A percentile compares a stretch with the other conserved stretches of the same genome.
Evolutionary conservation across 495 filamentous ascomycete species (phyloP).

Genomic region (Penicillium riverlandense): DNA sequence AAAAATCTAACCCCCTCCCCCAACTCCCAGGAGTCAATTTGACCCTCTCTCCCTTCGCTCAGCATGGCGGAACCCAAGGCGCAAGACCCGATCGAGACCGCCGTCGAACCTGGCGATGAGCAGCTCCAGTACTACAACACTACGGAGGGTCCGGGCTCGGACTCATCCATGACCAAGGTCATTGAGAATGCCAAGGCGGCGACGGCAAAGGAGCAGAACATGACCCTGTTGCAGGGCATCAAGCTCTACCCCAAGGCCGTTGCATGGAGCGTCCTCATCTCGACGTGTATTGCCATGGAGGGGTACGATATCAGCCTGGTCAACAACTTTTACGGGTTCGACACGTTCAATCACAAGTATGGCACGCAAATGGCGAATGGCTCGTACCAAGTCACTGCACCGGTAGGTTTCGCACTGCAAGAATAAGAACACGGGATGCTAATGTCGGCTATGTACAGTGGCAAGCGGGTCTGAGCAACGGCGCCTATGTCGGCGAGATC

Average conservation of each 20-base stretch:
- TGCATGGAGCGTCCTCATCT: conserved; percentile 47
- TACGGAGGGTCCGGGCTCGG: conserved; percentile 12
- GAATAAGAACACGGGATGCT: no score
- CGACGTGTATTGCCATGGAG: conserved; percentile 50
- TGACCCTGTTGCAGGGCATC: conserved; percentile 39
- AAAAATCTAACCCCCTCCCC: no score
- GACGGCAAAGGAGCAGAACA: conserved; percentile 39
- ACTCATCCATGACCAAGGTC: conserved; percentile 26
- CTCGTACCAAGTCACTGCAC: conserved; percentile 59
- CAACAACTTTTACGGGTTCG: conserved; percentile 43
- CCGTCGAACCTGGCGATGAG: conserved; percentile 21
- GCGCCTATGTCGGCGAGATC: conserved; percentile 57
- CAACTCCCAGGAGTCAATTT: no score
- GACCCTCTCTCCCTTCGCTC: not conserved
- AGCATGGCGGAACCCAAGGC: conserved; percentile 19
- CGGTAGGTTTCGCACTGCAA: conserved; percentile 18
- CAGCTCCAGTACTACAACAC: conserved; percentile 7
- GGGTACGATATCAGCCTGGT: conserved; percentile 51
- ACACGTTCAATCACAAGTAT: conserved; percentile 61
- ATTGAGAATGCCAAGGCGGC: conserved; percentile 38
- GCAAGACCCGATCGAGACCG: conserved; percentile 21
- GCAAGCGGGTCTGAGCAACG: conserved; percentile 74
- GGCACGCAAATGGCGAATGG: conserved; percentile 49
- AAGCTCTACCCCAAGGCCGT: conserved; percentile 51
- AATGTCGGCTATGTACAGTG: conserved; percentile 34